Evolutionary conservation across 495 filamentous ascomycete genomes (phyloP).

Genomic region (Hypoxylon rickii): DNA sequence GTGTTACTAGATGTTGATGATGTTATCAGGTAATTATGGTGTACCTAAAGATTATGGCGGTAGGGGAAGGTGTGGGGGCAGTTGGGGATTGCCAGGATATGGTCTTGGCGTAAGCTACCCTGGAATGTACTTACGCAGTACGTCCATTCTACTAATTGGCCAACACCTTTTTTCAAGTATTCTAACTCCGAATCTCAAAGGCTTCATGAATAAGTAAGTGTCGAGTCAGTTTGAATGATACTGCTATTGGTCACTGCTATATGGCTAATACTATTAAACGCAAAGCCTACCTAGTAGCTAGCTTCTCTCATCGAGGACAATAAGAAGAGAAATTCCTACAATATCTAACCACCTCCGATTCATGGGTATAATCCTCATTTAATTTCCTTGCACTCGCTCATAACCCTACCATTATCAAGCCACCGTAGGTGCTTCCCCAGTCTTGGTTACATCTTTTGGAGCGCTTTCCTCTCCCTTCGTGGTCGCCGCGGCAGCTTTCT

Average conservation of each 20-base stretch:
- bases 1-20: not conserved
- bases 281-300: too few species aligned
- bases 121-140: too few species aligned
- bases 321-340: not conserved
- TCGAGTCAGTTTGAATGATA: too few species aligned
- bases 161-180: too few species aligned
- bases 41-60: not conserved
- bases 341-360: not conserved
- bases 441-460: slow-evolving; percentile 30
- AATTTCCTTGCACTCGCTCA: not conserved
- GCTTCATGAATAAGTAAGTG: too few species aligned
- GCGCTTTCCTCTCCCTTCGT: slow-evolving; percentile 30
- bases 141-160: too few species aligned
- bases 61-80: slow-evolving; percentile 13
- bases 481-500: slow-evolving; percentile 48
- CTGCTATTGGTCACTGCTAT: too few species aligned
- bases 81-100: slow-evolving; percentile 1
- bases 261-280: too few species aligned
- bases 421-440: slow-evolving; percentile 44
- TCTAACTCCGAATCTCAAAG: too few species aligned
- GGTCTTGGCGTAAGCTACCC: slow-evolving; percentile 16
- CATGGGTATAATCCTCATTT: slow-evolving; percentile 12
- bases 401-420: slow-evolving; percentile 27
- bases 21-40: not conserved
- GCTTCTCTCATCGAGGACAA: too few species aligned